Evolutionary conservation across 257 asterid species (phyloP).

Genomic region (Salvia rosmarinus): DNA sequence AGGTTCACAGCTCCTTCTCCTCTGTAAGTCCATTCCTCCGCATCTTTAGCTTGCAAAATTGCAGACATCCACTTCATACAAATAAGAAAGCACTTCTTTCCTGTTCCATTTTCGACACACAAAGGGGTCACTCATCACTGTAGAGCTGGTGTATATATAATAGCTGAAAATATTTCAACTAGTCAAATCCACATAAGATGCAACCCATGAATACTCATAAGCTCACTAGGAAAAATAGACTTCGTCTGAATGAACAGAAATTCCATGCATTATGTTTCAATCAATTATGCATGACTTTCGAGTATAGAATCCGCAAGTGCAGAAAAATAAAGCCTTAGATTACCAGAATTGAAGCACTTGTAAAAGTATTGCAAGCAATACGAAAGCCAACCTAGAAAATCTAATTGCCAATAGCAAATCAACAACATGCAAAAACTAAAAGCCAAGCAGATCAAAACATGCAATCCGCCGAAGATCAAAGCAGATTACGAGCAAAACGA

Average conservation of each 20-base stretch:
- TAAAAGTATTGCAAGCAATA: background rate
- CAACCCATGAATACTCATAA: background rate
- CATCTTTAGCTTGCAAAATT: conserved; percentile 67
- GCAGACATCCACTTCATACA: conserved; percentile 58
- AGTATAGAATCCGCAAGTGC: background rate
- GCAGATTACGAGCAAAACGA: background rate
- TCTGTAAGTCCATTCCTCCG: conserved; percentile 83
- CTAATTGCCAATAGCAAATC: background rate
- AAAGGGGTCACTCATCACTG: background rate
- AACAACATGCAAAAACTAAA: background rate
- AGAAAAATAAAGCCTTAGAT: background rate
- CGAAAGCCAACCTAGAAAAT: background rate
- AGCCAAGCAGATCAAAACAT: too few relatives aligned
- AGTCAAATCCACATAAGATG: background rate
- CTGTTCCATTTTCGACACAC: conserved; percentile 6
- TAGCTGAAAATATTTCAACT: background rate
- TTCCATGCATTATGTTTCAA: background rate
- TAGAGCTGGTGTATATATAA: background rate
- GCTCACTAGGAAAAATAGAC: background rate
- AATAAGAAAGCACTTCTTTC: conserved; percentile 17
- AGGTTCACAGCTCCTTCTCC: conserved; percentile 96
- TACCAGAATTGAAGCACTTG: background rate
- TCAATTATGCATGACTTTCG: background rate
- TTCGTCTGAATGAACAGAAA: background rate
- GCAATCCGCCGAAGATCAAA: background rate